Conservation (phyloP, 23 red algal genomes). For the Gracilaria domingensis region DNA sequence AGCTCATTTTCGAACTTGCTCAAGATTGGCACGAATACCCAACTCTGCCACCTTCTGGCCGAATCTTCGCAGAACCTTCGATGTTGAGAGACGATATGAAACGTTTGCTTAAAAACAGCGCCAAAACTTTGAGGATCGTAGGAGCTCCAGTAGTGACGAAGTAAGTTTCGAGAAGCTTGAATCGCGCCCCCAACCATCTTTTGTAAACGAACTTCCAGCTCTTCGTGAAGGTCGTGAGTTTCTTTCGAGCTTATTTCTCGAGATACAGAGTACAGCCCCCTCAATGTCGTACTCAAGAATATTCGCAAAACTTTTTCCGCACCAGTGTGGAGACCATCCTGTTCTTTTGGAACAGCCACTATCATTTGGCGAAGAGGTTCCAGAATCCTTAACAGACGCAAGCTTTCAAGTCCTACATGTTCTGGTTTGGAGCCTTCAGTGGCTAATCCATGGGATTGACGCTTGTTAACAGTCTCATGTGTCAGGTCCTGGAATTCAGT, state of each 20-base stretch:
- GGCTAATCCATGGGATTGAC: neutral
- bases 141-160: conserved; percentile 12
- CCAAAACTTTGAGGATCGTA: conserved; percentile 15
- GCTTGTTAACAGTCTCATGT: neutral
- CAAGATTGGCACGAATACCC: conserved; percentile 28
- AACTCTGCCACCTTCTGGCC: neutral
- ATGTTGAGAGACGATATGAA: neutral
- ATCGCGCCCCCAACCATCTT: conserved; percentile 49
- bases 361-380: conserved; percentile 47
- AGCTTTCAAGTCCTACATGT: conserved; percentile 28
- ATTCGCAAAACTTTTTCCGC: neutral
- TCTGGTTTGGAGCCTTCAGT: neutral
- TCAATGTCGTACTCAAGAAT: neutral
- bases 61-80: conserved; percentile 14
- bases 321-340: neutral
- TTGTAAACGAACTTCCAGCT: conserved; percentile 17
- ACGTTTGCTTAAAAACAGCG: conserved; percentile 10
- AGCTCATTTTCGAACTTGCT: conserved; percentile 20
- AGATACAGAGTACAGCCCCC: neutral
- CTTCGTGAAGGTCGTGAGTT: neutral
- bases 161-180: conserved; percentile 21
- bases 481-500: neutral
- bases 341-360: conserved; percentile 9
- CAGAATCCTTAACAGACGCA: conserved; percentile 34
- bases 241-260: neutral